phyloP scores from a whole-genome alignment of 2,329 filamentous ascomycete species.

The Fusarium pseudonygamai region DNA sequence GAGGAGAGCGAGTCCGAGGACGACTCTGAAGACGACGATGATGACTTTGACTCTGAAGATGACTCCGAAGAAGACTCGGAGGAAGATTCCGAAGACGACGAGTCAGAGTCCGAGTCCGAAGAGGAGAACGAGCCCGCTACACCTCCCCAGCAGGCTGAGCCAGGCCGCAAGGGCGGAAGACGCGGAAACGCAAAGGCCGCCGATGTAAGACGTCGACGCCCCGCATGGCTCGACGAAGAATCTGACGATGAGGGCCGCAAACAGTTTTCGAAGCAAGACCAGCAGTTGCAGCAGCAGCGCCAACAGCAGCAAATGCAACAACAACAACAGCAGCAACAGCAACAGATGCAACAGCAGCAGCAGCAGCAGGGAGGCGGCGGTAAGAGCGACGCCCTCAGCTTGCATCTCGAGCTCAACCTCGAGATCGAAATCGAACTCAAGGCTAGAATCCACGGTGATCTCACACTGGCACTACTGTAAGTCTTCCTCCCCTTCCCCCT shows the following conservation, averaged over 20 bases:
- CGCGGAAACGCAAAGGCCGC: constrained; percentile 20
- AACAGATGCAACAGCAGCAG: constrained; percentile 29
- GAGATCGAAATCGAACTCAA: constrained; percentile 88
- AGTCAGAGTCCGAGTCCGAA: constrained; percentile 37
- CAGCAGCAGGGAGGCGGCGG: constrained; percentile 31
- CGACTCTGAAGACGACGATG: constrained; percentile 25
- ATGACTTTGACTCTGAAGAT: constrained; percentile 33
- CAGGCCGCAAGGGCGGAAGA: neutral
- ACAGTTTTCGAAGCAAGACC: constrained; percentile 11
- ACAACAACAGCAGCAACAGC: constrained; percentile 30
- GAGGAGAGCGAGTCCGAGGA: constrained; percentile 32
- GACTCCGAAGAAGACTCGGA: constrained; percentile 26
- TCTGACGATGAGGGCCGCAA: constrained; percentile 31
- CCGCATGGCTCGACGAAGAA: constrained; percentile 40
- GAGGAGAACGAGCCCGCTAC: constrained; percentile 41
- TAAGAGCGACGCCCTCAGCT: constrained; percentile 60
- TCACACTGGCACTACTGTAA: constrained; percentile 76
- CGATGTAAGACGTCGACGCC: constrained; percentile 25
- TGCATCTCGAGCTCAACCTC: constrained; percentile 81
- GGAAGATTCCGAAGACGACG: constrained; percentile 31
- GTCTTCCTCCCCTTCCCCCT: constrained; percentile 22
- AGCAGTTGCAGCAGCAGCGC: constrained; percentile 14
- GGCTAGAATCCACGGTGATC: constrained; percentile 84
- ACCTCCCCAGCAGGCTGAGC: constrained; percentile 32
- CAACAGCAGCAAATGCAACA: constrained; percentile 31